phyloP scores from a whole-genome alignment of 805 yeast species.

The Kodamaea kakaduensis region DNA sequence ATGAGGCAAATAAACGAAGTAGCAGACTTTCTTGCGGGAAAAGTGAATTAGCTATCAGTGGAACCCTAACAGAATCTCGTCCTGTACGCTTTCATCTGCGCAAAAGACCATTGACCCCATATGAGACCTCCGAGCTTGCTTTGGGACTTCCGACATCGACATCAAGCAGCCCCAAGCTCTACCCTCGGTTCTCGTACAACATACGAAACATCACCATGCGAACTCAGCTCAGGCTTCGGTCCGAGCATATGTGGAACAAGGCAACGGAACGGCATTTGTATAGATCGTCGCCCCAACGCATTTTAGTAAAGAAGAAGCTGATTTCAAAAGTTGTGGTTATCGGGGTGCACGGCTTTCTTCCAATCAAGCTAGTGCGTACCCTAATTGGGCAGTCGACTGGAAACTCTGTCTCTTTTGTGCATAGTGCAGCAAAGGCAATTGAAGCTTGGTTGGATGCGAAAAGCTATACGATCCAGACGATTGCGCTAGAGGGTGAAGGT shows the following conservation, averaged over 20 bases:
- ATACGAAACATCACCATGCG: conserved; percentile 18
- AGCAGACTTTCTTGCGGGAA: too few species aligned
- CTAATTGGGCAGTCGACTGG: conserved; percentile 37
- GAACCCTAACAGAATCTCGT: conserved; percentile 27
- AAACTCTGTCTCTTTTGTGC: conserved; percentile 25
- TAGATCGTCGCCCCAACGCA: conserved; percentile 8
- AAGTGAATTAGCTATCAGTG: conserved; percentile 31
- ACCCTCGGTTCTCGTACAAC: conserved; percentile 17
- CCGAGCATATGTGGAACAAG: conserved; percentile 15
- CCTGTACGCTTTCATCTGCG: conserved; percentile 32
- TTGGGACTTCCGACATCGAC: background rate
- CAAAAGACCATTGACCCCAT: conserved; percentile 32
- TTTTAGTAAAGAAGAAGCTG: conserved; percentile 3
- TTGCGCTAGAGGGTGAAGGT: conserved; percentile 42
- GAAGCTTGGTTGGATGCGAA: conserved; percentile 22
- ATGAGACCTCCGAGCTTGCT: conserved; percentile 30
- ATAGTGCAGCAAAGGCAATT: conserved; percentile 27
- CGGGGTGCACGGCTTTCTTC: conserved; percentile 39
- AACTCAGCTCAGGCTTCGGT: conserved; percentile 18
- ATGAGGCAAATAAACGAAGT: too few species aligned
- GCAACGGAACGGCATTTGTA: conserved; percentile 26
- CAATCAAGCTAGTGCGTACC: conserved; percentile 35
- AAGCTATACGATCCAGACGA: conserved; percentile 26
- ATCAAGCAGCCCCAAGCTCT: conserved; percentile 6
- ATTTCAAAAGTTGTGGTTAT: conserved; percentile 27